Conservation (phyloP, 139 green algal species). For the Pedinophyceae sp. region DNA sequence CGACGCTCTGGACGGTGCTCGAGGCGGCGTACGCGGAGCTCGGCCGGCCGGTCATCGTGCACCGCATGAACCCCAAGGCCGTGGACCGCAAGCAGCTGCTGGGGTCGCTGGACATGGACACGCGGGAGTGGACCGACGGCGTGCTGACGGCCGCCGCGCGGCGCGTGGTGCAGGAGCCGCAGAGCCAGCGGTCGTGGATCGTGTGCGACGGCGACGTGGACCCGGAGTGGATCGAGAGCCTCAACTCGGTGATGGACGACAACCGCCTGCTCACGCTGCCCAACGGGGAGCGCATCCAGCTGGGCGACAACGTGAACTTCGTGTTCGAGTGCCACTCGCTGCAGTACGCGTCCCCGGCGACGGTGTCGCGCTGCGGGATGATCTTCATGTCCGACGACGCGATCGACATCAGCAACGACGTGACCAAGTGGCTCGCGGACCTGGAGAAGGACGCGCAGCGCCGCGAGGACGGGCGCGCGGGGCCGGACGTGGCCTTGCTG, state of each 20-base stretch:
- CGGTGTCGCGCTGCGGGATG: conserved; percentile 44
- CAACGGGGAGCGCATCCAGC: conserved; percentile 69
- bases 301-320: conserved; percentile 68
- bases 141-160: conserved; percentile 53
- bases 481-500: no score
- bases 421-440: conserved; percentile 26
- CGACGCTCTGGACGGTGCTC: conserved; percentile 39
- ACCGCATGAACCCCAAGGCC: conserved; percentile 65
- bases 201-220: conserved; percentile 76
- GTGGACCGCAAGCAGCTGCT: conserved; percentile 12
- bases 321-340: conserved; percentile 73
- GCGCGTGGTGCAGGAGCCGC: conserved; percentile 41
- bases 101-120: conserved; percentile 61
- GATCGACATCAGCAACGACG: conserved; percentile 13
- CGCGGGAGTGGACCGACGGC: conserved; percentile 62
- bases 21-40: conserved; percentile 14
- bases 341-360: conserved; percentile 63
- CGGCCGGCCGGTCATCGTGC: conserved; percentile 20
- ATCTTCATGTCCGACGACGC: conserved; percentile 41
- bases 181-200: conserved; percentile 59
- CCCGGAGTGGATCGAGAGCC: conserved; percentile 75
- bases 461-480: conserved; percentile 10
- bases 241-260: conserved; percentile 75
- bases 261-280: conserved; percentile 67
- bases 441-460: conserved; percentile 4